Conservation (phyloP, 2,329 filamentous ascomycete species). For the Dichotomopilus funicola region DNA sequence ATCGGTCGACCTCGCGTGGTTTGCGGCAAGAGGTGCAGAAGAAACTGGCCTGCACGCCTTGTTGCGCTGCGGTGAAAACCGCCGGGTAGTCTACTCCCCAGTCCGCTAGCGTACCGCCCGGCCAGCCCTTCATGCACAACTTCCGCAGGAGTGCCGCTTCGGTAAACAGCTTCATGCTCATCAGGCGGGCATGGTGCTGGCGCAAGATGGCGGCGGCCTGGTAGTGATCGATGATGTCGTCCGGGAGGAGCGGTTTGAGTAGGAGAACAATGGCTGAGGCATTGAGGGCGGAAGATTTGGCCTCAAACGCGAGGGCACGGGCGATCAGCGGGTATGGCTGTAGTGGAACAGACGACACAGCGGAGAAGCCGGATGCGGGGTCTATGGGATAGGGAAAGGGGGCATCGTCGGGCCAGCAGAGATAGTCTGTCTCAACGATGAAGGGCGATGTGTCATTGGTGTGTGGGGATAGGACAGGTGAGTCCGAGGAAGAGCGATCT, state of each 20-base stretch:
- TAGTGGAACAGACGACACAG: constrained; percentile 35
- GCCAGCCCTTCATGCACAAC: constrained; percentile 53
- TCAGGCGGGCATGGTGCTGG: constrained; percentile 55
- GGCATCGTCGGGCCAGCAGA: constrained; percentile 53
- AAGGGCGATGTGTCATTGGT: constrained; percentile 20
- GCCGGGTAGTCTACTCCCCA: constrained; percentile 51
- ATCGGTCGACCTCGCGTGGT: constrained; percentile 47
- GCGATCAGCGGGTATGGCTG: constrained; percentile 50
- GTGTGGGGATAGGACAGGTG: constrained; percentile 6
- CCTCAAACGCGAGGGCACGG: constrained; percentile 51
- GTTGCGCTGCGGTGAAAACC: constrained; percentile 49
- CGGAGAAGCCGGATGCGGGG: constrained; percentile 16
- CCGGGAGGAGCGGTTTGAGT: constrained; percentile 50
- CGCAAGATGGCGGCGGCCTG: constrained; percentile 51
- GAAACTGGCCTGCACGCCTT: constrained; percentile 47
- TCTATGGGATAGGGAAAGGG: constrained; percentile 44
- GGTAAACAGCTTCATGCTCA: constrained; percentile 52
- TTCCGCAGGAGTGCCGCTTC: constrained; percentile 57
- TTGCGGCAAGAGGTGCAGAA: constrained; percentile 51
- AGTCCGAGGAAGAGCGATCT: constrained; percentile 2
- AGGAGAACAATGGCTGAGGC: constrained; percentile 56
- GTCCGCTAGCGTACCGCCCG: constrained; percentile 37
- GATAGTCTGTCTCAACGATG: constrained; percentile 52
- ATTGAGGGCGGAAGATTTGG: constrained; percentile 49
- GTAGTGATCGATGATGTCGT: constrained; percentile 47